These are phyloP conservation scores for Cucurbita ficifolia DNA, from an alignment of 306 rosid species.

Conservation along the genomic window DNA sequence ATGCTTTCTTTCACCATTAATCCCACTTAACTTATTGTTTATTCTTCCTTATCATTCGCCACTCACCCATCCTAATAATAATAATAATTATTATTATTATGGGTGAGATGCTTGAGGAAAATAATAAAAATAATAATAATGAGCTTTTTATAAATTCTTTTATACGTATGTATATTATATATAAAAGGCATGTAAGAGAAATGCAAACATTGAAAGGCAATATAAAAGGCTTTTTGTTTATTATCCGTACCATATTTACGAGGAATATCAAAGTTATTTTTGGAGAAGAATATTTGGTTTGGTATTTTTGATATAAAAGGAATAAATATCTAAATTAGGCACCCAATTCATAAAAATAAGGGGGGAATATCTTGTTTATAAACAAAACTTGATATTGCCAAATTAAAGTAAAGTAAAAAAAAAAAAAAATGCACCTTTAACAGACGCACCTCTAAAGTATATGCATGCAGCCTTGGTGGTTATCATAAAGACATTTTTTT, in stretches of 20 bases:
- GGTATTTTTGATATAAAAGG: neutral
- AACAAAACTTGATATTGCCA: neutral
- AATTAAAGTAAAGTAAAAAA: neutral
- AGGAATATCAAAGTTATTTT: neutral
- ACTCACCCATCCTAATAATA: neutral
- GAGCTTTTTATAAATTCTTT: too few species aligned
- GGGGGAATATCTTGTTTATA: neutral
- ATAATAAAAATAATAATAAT: too few species aligned
- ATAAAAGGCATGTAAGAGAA: too few species aligned
- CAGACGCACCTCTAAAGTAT: neutral
- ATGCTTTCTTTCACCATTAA: slow-evolving; percentile 1
- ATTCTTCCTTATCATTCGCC: neutral
- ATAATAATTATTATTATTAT: too few species aligned
- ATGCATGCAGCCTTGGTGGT: neutral
- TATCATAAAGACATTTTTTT: neutral
- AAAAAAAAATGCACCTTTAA: neutral
- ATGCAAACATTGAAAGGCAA: neutral
- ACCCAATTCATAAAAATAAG: neutral
- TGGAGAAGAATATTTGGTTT: neutral
- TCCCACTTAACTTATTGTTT: neutral
- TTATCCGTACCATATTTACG: neutral
- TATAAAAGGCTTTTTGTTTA: neutral
- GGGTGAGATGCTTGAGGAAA: neutral
- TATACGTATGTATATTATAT: too few species aligned
- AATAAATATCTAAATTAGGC: neutral